phyloP scores from a whole-genome alignment of 371 early-diverging fungal genomes.

The Mucor sp. region DNA sequence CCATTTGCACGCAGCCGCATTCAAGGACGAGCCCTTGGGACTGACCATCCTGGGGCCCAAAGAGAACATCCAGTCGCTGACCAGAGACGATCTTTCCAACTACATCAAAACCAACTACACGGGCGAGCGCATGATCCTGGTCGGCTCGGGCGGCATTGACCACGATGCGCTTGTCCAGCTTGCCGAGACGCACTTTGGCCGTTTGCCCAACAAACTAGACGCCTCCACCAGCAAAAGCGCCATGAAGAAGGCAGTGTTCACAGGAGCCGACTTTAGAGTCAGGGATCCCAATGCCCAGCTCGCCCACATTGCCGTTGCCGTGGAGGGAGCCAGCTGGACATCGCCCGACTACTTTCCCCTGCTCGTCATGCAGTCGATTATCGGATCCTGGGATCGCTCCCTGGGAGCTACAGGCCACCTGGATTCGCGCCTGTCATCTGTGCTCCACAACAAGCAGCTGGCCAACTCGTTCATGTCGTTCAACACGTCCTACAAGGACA shows the following conservation, averaged over 20 bases:
- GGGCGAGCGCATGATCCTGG: slow-evolving; percentile 95
- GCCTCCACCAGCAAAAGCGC: slow-evolving; percentile 50
- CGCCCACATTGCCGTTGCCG: slow-evolving; percentile 96
- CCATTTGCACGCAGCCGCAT: slow-evolving; percentile 91
- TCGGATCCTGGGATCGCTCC: slow-evolving; percentile 96
- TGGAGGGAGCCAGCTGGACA: slow-evolving; percentile 95
- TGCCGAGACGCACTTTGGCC: slow-evolving; percentile 90
- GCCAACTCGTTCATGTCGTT: slow-evolving; percentile 98
- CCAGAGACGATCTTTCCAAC: slow-evolving; percentile 77
- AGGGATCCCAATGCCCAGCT: slow-evolving; percentile 83
- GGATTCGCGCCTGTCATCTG: slow-evolving; percentile 84
- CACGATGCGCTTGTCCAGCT: slow-evolving; percentile 92
- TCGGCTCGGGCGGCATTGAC: slow-evolving; percentile 92
- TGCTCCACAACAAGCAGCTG: slow-evolving; percentile 80
- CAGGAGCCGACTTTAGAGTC: slow-evolving; percentile 80
- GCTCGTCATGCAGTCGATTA: slow-evolving; percentile 91
- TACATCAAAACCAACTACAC: slow-evolving; percentile 94
- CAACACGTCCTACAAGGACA: slow-evolving; percentile 97
- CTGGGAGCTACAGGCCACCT: slow-evolving; percentile 85
- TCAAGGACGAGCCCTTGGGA: slow-evolving; percentile 89
- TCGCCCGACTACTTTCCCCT: slow-evolving; percentile 95
- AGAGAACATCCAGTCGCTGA: slow-evolving; percentile 88
- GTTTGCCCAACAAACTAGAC: slow-evolving; percentile 56
- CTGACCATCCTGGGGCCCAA: slow-evolving; percentile 93
- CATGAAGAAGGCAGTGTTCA: slow-evolving; percentile 71